These are phyloP conservation scores for Aspergillus quadrilineatus DNA, from an alignment of 2,329 filamentous ascomycete species.

Conservation along the genomic window DNA sequence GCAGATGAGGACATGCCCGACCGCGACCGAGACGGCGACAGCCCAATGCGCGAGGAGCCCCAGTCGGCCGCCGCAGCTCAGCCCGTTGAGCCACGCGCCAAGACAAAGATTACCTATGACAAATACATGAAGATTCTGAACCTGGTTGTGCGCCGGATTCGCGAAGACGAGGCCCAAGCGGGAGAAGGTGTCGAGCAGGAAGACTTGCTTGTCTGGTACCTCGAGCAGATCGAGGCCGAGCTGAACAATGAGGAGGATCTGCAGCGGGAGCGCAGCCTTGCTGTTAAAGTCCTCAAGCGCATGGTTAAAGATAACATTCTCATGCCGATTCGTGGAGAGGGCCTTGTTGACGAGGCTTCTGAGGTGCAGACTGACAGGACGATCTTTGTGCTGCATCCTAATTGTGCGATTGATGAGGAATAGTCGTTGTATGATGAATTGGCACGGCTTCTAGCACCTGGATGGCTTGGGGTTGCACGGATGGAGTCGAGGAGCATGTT, in stretches of 20 bases:
- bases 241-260: slow-evolving; percentile 79
- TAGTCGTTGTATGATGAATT: slow-evolving; percentile 11
- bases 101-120: slow-evolving; percentile 91
- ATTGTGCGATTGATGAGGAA: slow-evolving; percentile 73
- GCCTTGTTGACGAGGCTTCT: slow-evolving; percentile 75
- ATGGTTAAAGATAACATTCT: slow-evolving; percentile 80
- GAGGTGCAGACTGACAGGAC: slow-evolving; percentile 53
- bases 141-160: slow-evolving; percentile 76
- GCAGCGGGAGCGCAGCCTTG: slow-evolving; percentile 69
- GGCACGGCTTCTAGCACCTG: neutral
- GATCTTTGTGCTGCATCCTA: slow-evolving; percentile 90
- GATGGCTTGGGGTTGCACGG: slow-evolving; percentile 15
- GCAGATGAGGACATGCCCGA: slow-evolving; percentile 52
- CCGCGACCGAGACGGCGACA: slow-evolving; percentile 50
- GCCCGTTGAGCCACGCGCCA: slow-evolving; percentile 52
- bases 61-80: slow-evolving; percentile 33
- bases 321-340: slow-evolving; percentile 71
- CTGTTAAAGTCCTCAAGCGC: slow-evolving; percentile 83
- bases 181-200: slow-evolving; percentile 86
- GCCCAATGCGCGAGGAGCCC: slow-evolving; percentile 52
- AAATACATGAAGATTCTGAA: slow-evolving; percentile 93
- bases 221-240: slow-evolving; percentile 85
- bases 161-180: slow-evolving; percentile 71
- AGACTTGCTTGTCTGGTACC: slow-evolving; percentile 80
- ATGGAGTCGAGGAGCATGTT: slow-evolving; percentile 22